These are phyloP conservation scores for Hericium erinaceus DNA, from an alignment of 768 basidiomycete genomes.

Conservation along the genomic window DNA sequence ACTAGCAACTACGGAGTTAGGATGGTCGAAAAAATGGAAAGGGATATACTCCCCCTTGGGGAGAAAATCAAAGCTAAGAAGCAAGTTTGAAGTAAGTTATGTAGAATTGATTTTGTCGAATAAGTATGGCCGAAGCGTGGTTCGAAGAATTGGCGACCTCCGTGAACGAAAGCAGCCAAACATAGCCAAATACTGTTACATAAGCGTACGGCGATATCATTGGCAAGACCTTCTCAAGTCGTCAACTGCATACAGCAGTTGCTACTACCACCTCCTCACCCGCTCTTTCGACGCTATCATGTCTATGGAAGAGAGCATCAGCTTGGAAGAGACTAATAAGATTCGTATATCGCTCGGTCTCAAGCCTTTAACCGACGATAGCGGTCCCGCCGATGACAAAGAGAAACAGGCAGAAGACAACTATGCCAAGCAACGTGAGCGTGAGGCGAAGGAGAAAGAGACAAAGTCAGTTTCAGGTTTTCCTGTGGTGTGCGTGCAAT, in stretches of 20 bases:
- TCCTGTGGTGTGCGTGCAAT: slow-evolving; percentile 6
- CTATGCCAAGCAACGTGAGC: slow-evolving; percentile 63
- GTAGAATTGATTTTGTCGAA: too few relatives aligned
- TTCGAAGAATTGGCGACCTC: too few relatives aligned
- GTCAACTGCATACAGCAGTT: not conserved
- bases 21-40: too few relatives aligned
- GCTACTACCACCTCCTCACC: not conserved
- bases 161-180: not conserved
- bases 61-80: too few relatives aligned
- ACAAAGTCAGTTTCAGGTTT: slow-evolving; percentile 38
- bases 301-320: slow-evolving; percentile 79
- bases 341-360: slow-evolving; percentile 91
- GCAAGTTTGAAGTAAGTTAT: too few relatives aligned
- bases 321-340: slow-evolving; percentile 92
- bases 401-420: slow-evolving; percentile 86
- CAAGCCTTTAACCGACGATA: slow-evolving; percentile 84
- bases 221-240: not conserved
- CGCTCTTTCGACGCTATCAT: not conserved
- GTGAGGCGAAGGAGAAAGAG: slow-evolving; percentile 61
- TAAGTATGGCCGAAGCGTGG: too few relatives aligned
- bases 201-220: not conserved
- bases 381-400: slow-evolving; percentile 55
- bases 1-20: too few relatives aligned
- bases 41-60: too few relatives aligned
- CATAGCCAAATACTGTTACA: not conserved